Base-by-base conservation (phyloP, 139 green algal species). In the Chlorella sp. region DNA sequence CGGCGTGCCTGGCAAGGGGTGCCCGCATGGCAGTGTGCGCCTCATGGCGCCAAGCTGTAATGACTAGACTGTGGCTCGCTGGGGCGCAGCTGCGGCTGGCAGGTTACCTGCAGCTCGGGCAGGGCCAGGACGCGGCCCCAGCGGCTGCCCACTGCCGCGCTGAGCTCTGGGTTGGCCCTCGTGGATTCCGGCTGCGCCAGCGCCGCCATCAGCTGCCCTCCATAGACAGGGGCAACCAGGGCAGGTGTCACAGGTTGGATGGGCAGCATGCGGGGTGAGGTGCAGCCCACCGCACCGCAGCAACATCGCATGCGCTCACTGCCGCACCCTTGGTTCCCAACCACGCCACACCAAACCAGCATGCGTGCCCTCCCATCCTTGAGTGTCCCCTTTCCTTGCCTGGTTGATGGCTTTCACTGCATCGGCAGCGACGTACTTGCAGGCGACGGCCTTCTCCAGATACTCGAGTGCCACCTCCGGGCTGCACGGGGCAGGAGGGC, bases 361-460 rank as follows among this genome's bases (percentile, higher is more conserved):
- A 64, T 64, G 56, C 19, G 19, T 40, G 21, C 25, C 2, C 21
- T 36, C n/a, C 12, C 56, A 36, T n/a, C n/a, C n/a, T n/a, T n/a
- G n/a, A n/a, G n/a, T n/a, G n/a, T n/a, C n/a, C n/a, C 56, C 25
- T 27, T 5, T 35, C 25, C 25, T 12, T 35, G 77, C 62, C 46
- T 77, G 50, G 78, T 89, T 85, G 21, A 94, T 78, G 1, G 86
- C 79, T 36, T 78, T 72, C 42, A 88, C 41, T 4, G 87, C 79
- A 25, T 94, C 80, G 2, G 41, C 73, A 0, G 87, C 87, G 31
- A 87, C 83, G 67, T 92, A 92, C 79, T 91, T 90, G 79, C 90
- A 95, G 19, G 25, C 40, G 40, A 95, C 45, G 3, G 84, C 86
- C 15, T 60, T 41, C 81, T 91, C 81, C 71, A 95, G 72, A 50